Base-by-base conservation (phyloP, 306 rosid species). In the Vigna nakashimae region DNA sequence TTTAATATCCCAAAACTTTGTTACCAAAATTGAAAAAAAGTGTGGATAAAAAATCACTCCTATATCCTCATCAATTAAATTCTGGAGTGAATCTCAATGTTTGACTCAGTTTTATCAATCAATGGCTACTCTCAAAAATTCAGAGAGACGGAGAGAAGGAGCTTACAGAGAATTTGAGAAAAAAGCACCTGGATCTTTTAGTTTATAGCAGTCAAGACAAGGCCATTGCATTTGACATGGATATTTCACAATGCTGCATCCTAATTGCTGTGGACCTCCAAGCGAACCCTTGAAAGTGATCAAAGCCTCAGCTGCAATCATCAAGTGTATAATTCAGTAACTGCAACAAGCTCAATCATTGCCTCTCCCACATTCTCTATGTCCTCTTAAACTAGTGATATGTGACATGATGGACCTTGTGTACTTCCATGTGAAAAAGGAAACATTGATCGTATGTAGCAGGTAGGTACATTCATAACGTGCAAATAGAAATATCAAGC, bases 241-340 rank as follows among this genome's bases (percentile, higher is more conserved):
- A 78, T 51, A 60, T 79, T 76, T 82, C 46, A 70, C 75, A 69
- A 68, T 70, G 40, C 40, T 74, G 71, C 84, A 68, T 17, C 65
- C 15, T 6, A 65, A 51, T 79, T 78, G 84, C 52, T 71, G 82
- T 46, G 87, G 66, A 77, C 77, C 17, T 56, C 63, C 71, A 52
- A 62, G 17, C 8, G 50, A 48, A 36, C 69, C 76, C 62, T 86
- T 80, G 83, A 86, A 83, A 73, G 70, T 79, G 62, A 80, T 46
- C 75, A 73, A 74, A 74, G 88, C 89, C 81, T 88, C 89, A 85
- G 86, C 96, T 90, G 82, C 59, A 48, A 12, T 72, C 15, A 72
- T 53, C 55, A 82, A 72, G 26, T 58, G 30, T 48, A 11, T 40
- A 38, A 16, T 32, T 75, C 62, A 46, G 36, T 62, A 20, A 9